Percentiles rank a stretch among this genome's conserved stretches.
Evolutionary conservation across 176 grass and related monocot species (phyloP).

Genomic region (Oryza glumipatula): DNA sequence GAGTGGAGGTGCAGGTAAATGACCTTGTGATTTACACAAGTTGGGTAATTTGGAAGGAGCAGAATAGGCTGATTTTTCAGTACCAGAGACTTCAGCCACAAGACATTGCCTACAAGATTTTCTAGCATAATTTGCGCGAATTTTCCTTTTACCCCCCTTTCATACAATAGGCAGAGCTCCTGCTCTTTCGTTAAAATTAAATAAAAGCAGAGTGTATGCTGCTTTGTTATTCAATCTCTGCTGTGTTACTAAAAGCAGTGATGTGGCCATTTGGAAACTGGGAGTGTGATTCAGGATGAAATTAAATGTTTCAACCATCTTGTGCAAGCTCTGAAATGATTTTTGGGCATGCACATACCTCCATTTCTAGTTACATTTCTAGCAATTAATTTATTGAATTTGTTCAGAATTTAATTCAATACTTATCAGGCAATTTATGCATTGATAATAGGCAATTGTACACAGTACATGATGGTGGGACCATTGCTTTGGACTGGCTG

Average conservation of each 20-base stretch:
- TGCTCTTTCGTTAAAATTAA: background rate
- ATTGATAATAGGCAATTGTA: conserved; percentile 72
- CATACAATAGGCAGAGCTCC: background rate
- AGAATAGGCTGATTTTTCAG: too few species aligned
- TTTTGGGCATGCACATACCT: conserved; percentile 15
- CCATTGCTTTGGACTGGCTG: conserved; percentile 92
- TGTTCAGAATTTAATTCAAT: background rate
- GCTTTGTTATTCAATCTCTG: background rate
- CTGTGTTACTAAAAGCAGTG: background rate
- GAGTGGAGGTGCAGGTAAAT: background rate
- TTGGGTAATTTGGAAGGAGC: background rate
- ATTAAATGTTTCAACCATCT: background rate
- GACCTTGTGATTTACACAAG: background rate
- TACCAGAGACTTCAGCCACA: too few species aligned
- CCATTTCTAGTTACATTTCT: background rate
- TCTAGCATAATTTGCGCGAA: background rate
- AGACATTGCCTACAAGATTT: background rate
- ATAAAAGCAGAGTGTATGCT: background rate
- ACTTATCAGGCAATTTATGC: conserved; percentile 25
- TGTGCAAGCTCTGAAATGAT: background rate
- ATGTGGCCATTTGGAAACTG: conserved; percentile 1
- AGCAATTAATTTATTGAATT: background rate
- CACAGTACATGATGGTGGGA: conserved; percentile 78
- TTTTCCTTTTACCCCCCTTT: background rate
- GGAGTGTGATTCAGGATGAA: background rate